These are phyloP conservation scores for Arthrocladium fulminans DNA, from an alignment of 2,329 filamentous ascomycete species.

Conservation along the genomic window DNA sequence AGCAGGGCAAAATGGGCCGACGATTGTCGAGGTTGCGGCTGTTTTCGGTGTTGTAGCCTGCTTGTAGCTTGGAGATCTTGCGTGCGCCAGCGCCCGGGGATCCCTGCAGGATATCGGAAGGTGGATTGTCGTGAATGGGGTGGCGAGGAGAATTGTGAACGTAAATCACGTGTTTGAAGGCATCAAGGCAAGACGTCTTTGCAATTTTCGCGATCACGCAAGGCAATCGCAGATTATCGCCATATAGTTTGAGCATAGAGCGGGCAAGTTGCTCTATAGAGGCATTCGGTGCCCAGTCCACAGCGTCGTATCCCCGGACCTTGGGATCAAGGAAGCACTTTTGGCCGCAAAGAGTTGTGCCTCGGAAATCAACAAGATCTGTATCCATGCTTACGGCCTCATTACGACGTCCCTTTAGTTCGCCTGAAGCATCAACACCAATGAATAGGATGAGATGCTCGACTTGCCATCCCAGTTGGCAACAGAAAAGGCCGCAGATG, in stretches of 20 bases:
- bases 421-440: slow-evolving; percentile 1
- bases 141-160: neutral
- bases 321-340: neutral
- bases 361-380: neutral
- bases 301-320: neutral
- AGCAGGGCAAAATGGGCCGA: slow-evolving; percentile 21
- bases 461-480: neutral
- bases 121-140: neutral
- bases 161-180: slow-evolving; percentile 17
- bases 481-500: slow-evolving; percentile 22
- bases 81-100: neutral
- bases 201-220: slow-evolving; percentile 18
- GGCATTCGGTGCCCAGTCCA: neutral
- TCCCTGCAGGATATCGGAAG: neutral
- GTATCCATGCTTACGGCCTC: neutral
- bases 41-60: slow-evolving; percentile 15
- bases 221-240: slow-evolving; percentile 17
- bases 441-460: neutral
- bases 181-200: slow-evolving; percentile 14
- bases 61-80: neutral
- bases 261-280: neutral
- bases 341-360: neutral
- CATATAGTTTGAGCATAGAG: slow-evolving; percentile 12
- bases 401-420: neutral
- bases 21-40: slow-evolving; percentile 17